Evolutionary conservation across 73 alveolate species (phyloP).

Genomic region (Paramecium biaurelia): DNA sequence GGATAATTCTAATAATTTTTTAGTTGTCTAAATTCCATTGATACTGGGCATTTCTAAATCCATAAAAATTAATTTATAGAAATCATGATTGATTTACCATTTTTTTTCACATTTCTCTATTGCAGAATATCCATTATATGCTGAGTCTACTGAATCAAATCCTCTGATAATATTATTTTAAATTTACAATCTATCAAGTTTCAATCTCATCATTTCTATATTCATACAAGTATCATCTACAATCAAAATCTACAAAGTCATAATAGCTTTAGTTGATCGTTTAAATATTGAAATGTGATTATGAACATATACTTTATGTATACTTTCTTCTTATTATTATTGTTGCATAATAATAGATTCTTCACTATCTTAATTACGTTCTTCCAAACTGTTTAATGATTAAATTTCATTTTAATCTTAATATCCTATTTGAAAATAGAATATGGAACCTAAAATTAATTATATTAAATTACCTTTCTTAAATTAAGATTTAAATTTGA

Average conservation of each 20-base stretch:
- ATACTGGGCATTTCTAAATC: constrained; percentile 42
- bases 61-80: constrained; percentile 41
- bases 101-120: not conserved
- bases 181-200: not conserved
- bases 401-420: not conserved
- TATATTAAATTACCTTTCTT: not conserved
- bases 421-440: not conserved
- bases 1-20: not conserved
- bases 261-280: constrained; percentile 41
- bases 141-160: constrained; percentile 13
- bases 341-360: not conserved
- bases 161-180: not conserved
- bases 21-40: constrained; percentile 21
- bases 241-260: not conserved
- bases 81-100: not conserved
- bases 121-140: not conserved
- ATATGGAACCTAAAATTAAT: constrained; percentile 4
- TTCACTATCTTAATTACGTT: constrained; percentile 45
- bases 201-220: not conserved
- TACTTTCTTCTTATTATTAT: not conserved
- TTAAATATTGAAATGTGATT: not conserved
- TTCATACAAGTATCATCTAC: constrained; percentile 26
- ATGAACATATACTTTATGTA: constrained; percentile 8
- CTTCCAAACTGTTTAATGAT: constrained; percentile 21
- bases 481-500: constrained; percentile 12